Base-by-base conservation (phyloP, 164 flowering plant species). In the Tinospora cordifolia region DNA sequence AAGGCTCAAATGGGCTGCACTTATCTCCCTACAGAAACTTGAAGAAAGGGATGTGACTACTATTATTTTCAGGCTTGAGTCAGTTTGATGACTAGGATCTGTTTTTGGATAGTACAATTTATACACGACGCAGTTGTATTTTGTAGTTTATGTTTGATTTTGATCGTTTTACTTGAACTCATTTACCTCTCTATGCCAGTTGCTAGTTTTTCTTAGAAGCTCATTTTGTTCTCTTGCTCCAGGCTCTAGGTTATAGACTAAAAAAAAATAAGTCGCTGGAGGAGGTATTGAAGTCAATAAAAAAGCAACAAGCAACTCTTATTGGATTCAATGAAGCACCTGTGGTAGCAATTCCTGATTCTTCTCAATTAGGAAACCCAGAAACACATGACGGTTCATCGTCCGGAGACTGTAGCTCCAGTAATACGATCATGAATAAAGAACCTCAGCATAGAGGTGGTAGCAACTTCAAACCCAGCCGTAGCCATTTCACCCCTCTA, bases 251-350 rank as follows among this genome's bases (percentile, higher is more conserved):
- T 36, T 84, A 79, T 71, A 70, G 25, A 25, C 36, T 74, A 10
- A 86, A 83, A 76, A 49, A 58, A 9, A 38, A 78, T 17, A 84
- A 81, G 69, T 63, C 87, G 12, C 67, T 93, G 74, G 87, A 87
- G 74, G 85, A 83, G 38, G 63, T 87, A 57, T 72, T 93, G 57
- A 83, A 76, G 72, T 75, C 79, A 54, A 79, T 66, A 72, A 26
- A 13, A 60, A 87, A 83, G 79, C 80, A 73, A 79, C 87, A 87
- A 80, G 83, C 94, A 24, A 79, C 66, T 75, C 81, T 93, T 66
- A 83, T 93, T 70, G 98, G 98, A 65, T 91, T 75, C 77, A 85
- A 91, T 79, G 96, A 93, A 73, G 73, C 73, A 21, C 87, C 89
- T 0, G 22, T 78, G 8, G 51, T 68, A 68, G 46, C 72, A n/a